Percentiles rank a stretch among this genome's conserved stretches.
Conservation (phyloP, 257 asterid species). For the Solanum medicagineum region DNA sequence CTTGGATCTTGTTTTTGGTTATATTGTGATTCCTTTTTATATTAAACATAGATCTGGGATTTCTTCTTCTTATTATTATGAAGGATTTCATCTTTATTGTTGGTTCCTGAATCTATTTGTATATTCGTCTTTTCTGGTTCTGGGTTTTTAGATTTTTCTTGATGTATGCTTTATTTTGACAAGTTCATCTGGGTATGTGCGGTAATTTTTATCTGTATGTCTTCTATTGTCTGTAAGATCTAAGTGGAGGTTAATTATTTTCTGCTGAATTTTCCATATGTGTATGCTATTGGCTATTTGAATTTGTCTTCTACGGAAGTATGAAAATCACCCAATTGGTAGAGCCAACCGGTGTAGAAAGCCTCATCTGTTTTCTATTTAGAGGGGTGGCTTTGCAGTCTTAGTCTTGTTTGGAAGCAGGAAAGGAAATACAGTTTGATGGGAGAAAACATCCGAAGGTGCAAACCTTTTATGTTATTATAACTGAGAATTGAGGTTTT, state of each 20-base stretch:
- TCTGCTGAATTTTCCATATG: not conserved
- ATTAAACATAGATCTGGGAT: not conserved
- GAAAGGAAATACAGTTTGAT: not conserved
- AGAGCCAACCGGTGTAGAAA: too few relatives aligned
- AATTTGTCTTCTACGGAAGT: not conserved
- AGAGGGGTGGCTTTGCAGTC: not conserved
- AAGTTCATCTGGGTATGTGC: not conserved
- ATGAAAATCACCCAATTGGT: too few relatives aligned
- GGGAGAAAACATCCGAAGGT: not conserved
- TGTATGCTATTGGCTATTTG: not conserved
- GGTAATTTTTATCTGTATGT: not conserved
- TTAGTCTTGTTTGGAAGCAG: not conserved
- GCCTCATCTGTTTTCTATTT: not conserved
- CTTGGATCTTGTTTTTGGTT: not conserved
- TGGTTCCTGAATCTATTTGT: not conserved
- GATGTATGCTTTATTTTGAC: not conserved
- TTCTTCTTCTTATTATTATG: not conserved
- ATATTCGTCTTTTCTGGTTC: not conserved
- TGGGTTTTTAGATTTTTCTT: not conserved
- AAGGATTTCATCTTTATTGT: not conserved
- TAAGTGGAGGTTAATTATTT: not conserved
- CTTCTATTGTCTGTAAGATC: not conserved
- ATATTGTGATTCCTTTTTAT: not conserved
- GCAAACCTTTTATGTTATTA: not conserved
- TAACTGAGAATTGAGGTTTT: not conserved